Percentiles rank a stretch among this genome's conserved stretches.
Conservation (phyloP, 306 rosid genomes). For the Prinsepia uniflora region DNA sequence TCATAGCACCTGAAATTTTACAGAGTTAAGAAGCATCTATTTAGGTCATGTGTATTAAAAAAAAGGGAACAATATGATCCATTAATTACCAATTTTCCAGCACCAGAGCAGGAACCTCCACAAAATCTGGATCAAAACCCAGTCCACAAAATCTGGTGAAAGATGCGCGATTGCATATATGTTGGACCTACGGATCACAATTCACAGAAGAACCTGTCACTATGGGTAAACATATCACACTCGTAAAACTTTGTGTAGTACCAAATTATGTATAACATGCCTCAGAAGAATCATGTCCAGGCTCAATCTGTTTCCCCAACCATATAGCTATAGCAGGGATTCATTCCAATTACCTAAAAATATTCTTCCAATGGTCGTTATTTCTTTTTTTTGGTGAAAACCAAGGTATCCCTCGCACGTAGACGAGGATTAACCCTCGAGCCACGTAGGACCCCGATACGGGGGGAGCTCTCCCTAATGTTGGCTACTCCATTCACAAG, state of each 20-base stretch:
- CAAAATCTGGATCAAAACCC: constrained; percentile 89
- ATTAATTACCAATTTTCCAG: constrained; percentile 73
- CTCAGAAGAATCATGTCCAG: background rate
- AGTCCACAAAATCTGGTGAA: constrained; percentile 85
- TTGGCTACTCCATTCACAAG: no score
- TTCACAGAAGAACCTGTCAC: constrained; percentile 1
- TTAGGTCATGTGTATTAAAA: constrained; percentile 21
- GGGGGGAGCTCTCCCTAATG: no score
- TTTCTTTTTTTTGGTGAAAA: no score
- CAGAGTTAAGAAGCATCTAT: constrained; percentile 25
- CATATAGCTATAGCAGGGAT: background rate
- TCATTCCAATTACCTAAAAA: background rate
- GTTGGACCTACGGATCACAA: constrained; percentile 69
- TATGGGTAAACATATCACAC: constrained; percentile 7
- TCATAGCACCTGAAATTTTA: constrained; percentile 71
- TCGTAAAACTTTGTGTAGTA: background rate
- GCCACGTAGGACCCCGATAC: no score
- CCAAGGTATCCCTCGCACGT: no score
- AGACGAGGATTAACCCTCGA: no score
- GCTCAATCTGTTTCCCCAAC: background rate
- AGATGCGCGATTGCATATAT: constrained; percentile 84
- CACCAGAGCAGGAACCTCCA: constrained; percentile 84
- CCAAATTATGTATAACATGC: background rate
- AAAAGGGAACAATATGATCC: constrained; percentile 18
- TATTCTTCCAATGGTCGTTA: background rate